A percentile compares a stretch with the other conserved stretches of the same genome.
Evolutionary conservation across 352 stramenopile species (phyloP).

Genomic region (Blastocystis sp.): DNA sequence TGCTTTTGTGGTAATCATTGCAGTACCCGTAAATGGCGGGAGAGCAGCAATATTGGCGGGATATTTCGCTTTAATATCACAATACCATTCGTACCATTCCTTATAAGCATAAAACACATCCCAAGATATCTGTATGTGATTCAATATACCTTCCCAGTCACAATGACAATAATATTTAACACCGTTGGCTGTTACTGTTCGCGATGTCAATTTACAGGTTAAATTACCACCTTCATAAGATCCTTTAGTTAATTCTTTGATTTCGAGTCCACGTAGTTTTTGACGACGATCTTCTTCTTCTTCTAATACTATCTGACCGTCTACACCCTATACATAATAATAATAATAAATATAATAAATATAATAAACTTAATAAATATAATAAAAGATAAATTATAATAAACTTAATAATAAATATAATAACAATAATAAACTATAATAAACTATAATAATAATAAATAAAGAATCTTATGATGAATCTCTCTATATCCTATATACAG

Average conservation of each 20-base stretch:
- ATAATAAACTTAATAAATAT: too few relatives aligned
- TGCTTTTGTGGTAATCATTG: conserved; percentile 19
- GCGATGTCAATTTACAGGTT: conserved; percentile 28
- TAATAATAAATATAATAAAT: background rate
- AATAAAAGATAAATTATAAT: too few relatives aligned
- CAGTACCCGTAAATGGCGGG: conserved; percentile 25
- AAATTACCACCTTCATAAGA: conserved; percentile 16
- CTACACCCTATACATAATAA: background rate
- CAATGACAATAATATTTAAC: conserved; percentile 33
- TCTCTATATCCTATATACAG: too few relatives aligned
- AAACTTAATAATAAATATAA: too few relatives aligned
- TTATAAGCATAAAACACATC: conserved; percentile 33
- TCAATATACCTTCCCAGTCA: conserved; percentile 16
- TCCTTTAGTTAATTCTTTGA: conserved; percentile 19
- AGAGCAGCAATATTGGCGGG: conserved; percentile 10
- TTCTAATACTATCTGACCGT: background rate
- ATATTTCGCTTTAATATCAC: conserved; percentile 21
- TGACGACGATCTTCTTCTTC: conserved; percentile 15
- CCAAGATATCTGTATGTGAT: conserved; percentile 14
- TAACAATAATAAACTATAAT: too few relatives aligned
- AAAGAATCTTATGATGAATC: too few relatives aligned
- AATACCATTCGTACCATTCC: conserved; percentile 33
- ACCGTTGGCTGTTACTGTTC: conserved; percentile 18
- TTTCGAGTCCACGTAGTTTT: conserved; percentile 15
- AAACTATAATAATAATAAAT: too few relatives aligned